phyloP scores from a whole-genome alignment of 139 green algal species.

The Pleodorina starrii region DNA sequence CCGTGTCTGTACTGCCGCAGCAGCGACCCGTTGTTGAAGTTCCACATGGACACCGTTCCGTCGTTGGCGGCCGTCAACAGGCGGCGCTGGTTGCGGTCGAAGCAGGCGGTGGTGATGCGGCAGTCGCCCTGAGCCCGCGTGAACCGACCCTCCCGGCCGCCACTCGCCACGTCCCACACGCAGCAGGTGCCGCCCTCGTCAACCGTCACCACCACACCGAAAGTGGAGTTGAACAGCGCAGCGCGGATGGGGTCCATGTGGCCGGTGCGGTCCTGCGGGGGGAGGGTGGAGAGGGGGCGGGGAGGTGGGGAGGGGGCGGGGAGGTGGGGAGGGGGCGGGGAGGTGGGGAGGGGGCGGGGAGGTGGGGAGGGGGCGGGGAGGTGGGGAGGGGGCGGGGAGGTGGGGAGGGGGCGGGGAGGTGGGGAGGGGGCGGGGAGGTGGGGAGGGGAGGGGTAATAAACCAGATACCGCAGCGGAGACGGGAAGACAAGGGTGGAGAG shows the following conservation, averaged over 20 bases:
- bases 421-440: no score
- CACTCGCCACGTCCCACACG: constrained; percentile 79
- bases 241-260: constrained; percentile 68
- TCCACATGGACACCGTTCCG: constrained; percentile 84
- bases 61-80: constrained; percentile 81
- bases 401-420: no score
- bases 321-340: neutral
- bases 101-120: constrained; percentile 77
- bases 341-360: neutral
- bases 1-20: constrained; percentile 67
- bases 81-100: constrained; percentile 85
- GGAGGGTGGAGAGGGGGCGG: neutral
- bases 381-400: no score
- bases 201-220: constrained; percentile 78
- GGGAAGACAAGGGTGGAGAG: no score
- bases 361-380: no score
- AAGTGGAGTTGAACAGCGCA: constrained; percentile 79
- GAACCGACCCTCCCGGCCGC: constrained; percentile 74
- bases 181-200: constrained; percentile 83
- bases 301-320: neutral
- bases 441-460: no score
- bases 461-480: no score
- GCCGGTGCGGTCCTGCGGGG: constrained; percentile 65
- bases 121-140: constrained; percentile 63
- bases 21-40: constrained; percentile 92